phyloP scores from a whole-genome alignment of 176 grass and related monocot genomes.

The Cenchrus americanus region DNA sequence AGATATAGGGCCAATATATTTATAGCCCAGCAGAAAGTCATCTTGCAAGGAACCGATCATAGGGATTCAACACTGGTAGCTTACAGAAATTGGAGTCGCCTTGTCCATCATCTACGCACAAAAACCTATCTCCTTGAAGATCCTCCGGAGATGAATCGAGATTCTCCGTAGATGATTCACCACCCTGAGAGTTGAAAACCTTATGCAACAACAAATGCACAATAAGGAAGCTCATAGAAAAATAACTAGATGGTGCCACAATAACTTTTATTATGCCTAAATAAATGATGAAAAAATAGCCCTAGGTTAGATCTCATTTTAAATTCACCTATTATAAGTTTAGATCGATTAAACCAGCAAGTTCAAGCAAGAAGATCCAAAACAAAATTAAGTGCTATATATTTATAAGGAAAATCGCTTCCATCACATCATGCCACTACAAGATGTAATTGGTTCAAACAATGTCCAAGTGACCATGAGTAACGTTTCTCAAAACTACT shows the following conservation, averaged over 20 bases:
- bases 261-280: not conserved
- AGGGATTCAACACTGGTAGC: conserved; percentile 75
- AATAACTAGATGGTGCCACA: not conserved
- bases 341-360: not conserved
- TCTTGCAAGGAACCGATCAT: conserved; percentile 71
- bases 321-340: conserved; percentile 3
- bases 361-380: not conserved
- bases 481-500: not conserved
- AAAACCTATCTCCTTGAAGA: conserved; percentile 32
- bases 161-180: conserved; percentile 45
- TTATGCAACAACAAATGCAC: not conserved
- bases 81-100: conserved; percentile 54
- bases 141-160: conserved; percentile 32
- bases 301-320: not conserved
- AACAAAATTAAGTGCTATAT: not conserved
- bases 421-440: not conserved
- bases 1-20: not conserved
- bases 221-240: not conserved
- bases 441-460: conserved; percentile 28
- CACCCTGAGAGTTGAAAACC: conserved; percentile 51
- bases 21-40: conserved; percentile 8
- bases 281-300: not conserved
- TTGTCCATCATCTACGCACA: conserved; percentile 46
- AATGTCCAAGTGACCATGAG: not conserved
- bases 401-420: not conserved